Percentiles rank a stretch among this genome's conserved stretches.
These are phyloP conservation scores for Brassica incana DNA, from an alignment of 345 rosid species.

Conservation along the genomic window DNA sequence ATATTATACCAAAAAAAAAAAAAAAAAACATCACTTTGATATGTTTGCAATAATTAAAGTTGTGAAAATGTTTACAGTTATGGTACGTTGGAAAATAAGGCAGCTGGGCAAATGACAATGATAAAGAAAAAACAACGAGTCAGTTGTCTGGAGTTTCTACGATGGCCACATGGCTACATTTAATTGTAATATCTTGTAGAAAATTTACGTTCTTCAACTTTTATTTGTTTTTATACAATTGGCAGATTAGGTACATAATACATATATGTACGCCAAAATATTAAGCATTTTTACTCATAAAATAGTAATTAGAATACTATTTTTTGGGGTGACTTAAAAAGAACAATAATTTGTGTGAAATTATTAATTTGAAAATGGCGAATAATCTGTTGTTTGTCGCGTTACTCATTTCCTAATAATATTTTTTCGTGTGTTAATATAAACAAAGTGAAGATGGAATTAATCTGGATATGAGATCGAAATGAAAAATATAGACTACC, in stretches of 20 bases:
- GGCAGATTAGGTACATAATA: background rate
- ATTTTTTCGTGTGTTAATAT: background rate
- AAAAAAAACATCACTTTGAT: background rate
- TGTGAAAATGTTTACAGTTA: background rate
- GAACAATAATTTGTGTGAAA: background rate
- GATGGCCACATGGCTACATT: conserved; percentile 25
- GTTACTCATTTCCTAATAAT: background rate
- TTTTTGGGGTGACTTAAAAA: background rate
- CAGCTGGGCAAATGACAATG: conserved; percentile 7
- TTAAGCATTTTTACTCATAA: background rate
- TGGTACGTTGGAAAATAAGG: conserved; percentile 13
- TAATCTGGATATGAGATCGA: conserved; percentile 12
- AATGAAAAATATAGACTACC: conserved; percentile 1
- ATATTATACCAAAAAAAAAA: too few relatives aligned
- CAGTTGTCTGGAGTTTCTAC: background rate
- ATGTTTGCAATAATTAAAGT: background rate
- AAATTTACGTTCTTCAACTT: background rate
- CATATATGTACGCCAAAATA: background rate
- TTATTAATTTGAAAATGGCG: background rate
- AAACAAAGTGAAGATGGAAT: background rate
- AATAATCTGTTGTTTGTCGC: conserved; percentile 4
- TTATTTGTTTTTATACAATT: background rate
- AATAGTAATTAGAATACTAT: background rate
- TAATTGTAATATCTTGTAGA: background rate
- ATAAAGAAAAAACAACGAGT: conserved; percentile 13